These are phyloP conservation scores for Amaranthus hypochondriacus DNA, from an alignment of 148 eudicot genomes.

Conservation along the genomic window DNA sequence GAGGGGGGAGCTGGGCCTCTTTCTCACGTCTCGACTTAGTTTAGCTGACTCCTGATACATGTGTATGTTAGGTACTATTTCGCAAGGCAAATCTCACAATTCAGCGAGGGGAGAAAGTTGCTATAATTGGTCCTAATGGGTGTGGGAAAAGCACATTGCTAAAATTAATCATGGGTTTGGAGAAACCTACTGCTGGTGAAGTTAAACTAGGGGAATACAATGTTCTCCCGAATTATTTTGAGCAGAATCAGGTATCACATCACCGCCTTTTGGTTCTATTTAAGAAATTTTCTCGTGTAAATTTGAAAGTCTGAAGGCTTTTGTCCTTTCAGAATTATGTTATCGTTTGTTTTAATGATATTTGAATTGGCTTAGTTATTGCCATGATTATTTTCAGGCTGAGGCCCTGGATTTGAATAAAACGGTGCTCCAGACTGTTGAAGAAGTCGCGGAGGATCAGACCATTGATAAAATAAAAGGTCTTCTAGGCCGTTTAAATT, in stretches of 20 bases:
- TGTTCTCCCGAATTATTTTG: conserved; percentile 91
- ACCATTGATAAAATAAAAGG: conserved; percentile 88
- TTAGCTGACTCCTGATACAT: conserved; percentile 5
- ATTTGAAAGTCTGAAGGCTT: background rate
- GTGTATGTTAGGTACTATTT: conserved; percentile 59
- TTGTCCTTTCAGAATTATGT: background rate
- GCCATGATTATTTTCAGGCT: conserved; percentile 43
- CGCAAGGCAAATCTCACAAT: conserved; percentile 65
- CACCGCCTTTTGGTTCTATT: background rate
- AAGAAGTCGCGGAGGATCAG: conserved; percentile 96
- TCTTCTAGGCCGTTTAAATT: conserved; percentile 87
- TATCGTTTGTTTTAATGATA: background rate
- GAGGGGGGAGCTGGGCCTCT: background rate
- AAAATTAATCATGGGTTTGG: conserved; percentile 79
- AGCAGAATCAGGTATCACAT: conserved; percentile 88
- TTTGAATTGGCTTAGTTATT: conserved; percentile 1
- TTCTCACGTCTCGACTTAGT: background rate
- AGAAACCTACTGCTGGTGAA: conserved; percentile 64
- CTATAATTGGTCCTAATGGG: conserved; percentile 93
- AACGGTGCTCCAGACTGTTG: conserved; percentile 84
- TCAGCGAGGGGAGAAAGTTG: conserved; percentile 90
- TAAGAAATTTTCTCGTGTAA: background rate
- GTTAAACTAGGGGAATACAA: conserved; percentile 86
- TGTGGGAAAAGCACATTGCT: conserved; percentile 96
- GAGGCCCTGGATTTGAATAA: conserved; percentile 90